These are phyloP conservation scores for Dalbergia cochinchinensis DNA, from an alignment of 306 rosid genomes.

Conservation along the genomic window DNA sequence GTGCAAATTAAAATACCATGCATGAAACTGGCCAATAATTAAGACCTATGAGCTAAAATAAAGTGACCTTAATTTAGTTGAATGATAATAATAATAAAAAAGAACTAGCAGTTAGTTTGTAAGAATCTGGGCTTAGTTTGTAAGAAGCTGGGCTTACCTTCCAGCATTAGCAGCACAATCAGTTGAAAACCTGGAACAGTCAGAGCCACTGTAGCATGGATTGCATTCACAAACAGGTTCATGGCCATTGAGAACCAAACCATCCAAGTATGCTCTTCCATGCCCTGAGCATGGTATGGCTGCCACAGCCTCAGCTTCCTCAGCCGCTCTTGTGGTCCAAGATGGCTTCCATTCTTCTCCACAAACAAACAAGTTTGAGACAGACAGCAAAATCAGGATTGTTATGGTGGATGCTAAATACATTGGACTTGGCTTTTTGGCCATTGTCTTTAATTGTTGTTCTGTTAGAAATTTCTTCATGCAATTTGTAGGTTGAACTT, in stretches of 20 bases:
- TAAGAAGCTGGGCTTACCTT: slow-evolving; percentile 43
- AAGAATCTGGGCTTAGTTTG: no score
- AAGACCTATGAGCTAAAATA: background rate
- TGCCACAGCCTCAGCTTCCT: slow-evolving; percentile 60
- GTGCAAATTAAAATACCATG: no score
- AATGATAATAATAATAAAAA: no score
- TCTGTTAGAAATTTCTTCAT: background rate
- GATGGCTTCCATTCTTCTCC: slow-evolving; percentile 41
- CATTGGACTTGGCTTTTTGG: slow-evolving; percentile 3
- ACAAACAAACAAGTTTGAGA: background rate
- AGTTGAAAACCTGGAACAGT: slow-evolving; percentile 46
- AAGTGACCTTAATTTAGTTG: no score
- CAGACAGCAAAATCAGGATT: background rate
- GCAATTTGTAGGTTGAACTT: no score
- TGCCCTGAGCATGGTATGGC: slow-evolving; percentile 63
- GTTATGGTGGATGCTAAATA: background rate
- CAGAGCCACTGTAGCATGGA: slow-evolving; percentile 55
- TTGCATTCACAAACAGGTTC: slow-evolving; percentile 64
- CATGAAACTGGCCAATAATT: no score
- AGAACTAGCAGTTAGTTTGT: no score
- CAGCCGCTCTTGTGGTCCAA: slow-evolving; percentile 59
- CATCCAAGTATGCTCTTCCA: slow-evolving; percentile 68
- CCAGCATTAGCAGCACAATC: slow-evolving; percentile 53
- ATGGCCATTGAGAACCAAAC: slow-evolving; percentile 50
- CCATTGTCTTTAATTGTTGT: background rate